Base-by-base conservation (phyloP, 2,329 filamentous ascomycete species). In the Paracoccidioides lutzii region DNA sequence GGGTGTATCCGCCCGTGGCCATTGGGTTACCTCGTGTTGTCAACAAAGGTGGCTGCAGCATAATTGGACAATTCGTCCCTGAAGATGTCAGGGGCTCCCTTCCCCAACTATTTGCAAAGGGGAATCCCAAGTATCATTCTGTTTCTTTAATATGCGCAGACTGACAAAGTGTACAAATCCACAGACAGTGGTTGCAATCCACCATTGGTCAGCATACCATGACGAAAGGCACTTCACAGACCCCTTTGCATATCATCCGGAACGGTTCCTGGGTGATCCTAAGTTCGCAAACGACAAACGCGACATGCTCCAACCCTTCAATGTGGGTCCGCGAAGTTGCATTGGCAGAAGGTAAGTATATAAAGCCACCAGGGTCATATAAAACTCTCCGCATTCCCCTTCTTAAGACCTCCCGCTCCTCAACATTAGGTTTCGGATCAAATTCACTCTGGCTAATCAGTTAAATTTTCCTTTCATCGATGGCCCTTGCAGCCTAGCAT, bases 271-370 rank as follows among this genome's bases (percentile, higher is more conserved):
- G 0, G 52, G 57, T 1, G 52, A 66, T 33, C 49, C 54, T 0
- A 43, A 58, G 1, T 79, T 73, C 60, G 61, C 60, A 0, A 54
- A 59, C n/a, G 77, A 81, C 58, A 70, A 68, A 38, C 66, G 67
- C 45, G 71, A 73, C 0, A 71, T 69, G 1, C 67, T 76, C 51
- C 73, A 78, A 63, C 74, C 77, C 0, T 79, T 80, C 56, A 71
- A 71, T 2, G 53, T 75, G 2, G 76, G 78, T 0, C 73, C 77
- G 5, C 66, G 77, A 2, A 76, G 78, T 48, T 80, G 77, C 57
- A 68, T 80, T 30, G 78, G 77, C 1, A 69, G 69, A 58, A 78
- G 78, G 74, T 76, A 65, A 64, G 74, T 52, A 22, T 22, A 22
- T 22, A 22, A 22, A 22, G 22, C 22, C 22, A 22, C 22, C 22